Evolutionary conservation across 2,329 filamentous ascomycete species (phyloP).

Genomic region (Phaeosphaeria sp.): DNA sequence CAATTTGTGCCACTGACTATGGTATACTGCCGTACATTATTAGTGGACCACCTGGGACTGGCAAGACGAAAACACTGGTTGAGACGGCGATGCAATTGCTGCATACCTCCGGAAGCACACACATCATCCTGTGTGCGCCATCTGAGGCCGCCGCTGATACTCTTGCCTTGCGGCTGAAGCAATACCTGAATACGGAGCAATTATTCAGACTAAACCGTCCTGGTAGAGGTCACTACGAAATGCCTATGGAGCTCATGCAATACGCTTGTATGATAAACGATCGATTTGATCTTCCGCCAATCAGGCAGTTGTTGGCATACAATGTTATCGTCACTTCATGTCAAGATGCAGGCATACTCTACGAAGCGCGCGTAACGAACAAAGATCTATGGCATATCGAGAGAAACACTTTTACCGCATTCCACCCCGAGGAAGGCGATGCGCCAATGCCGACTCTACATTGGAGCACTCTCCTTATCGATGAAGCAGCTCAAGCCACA

Average conservation of each 20-base stretch:
- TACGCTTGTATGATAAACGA: conserved; percentile 50
- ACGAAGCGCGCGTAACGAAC: conserved; percentile 53
- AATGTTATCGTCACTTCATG: conserved; percentile 54
- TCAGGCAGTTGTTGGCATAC: conserved; percentile 49
- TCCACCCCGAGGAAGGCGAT: conserved; percentile 38
- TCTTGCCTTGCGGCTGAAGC: conserved; percentile 48
- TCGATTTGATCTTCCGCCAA: conserved; percentile 52
- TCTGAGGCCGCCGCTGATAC: conserved; percentile 57
- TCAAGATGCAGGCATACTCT: conserved; percentile 51
- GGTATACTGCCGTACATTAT: conserved; percentile 57
- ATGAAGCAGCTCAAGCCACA: conserved; percentile 56
- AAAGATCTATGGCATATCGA: conserved; percentile 49
- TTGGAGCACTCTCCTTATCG: conserved; percentile 54
- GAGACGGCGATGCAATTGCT: conserved; percentile 51
- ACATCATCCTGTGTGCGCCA: conserved; percentile 54
- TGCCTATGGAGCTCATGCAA: conserved; percentile 47
- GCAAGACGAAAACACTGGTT: conserved; percentile 60
- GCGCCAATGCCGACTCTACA: conserved; percentile 33
- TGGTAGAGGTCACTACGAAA: conserved; percentile 51
- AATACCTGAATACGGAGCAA: conserved; percentile 45
- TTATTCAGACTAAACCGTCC: conserved; percentile 53
- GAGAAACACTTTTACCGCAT: conserved; percentile 35
- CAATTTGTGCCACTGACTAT: conserved; percentile 50
- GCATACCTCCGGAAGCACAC: conserved; percentile 25
- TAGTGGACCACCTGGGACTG: conserved; percentile 59